Evolutionary conservation across 1,284 basidiomycete genomes (phyloP).

Genomic region (Schizophyllum amplum): DNA sequence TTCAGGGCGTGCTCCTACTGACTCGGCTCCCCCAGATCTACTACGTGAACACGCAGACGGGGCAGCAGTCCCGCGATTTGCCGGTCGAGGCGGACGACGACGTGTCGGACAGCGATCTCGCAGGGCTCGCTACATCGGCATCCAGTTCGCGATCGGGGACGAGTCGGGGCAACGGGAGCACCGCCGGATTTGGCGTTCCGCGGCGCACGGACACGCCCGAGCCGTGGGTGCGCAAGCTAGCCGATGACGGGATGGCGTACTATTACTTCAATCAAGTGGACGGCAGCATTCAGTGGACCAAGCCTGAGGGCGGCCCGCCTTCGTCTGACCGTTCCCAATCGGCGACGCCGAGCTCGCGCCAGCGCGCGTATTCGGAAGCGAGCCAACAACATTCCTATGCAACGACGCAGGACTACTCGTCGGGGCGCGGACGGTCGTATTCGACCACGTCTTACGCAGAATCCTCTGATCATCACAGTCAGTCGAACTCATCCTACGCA

Average conservation of each 20-base stretch:
- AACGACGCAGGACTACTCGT: not conserved
- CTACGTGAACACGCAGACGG: slow-evolving; percentile 90
- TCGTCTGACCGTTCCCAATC: not conserved
- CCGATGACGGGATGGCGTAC: slow-evolving; percentile 79
- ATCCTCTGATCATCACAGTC: not conserved
- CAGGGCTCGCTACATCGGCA: slow-evolving; percentile 42
- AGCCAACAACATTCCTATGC: not conserved
- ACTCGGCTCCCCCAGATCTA: slow-evolving; percentile 55
- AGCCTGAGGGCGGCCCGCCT: slow-evolving; percentile 32
- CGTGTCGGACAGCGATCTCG: slow-evolving; percentile 49
- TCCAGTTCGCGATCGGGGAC: slow-evolving; percentile 46
- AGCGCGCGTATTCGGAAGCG: not conserved
- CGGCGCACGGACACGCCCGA: slow-evolving; percentile 57
- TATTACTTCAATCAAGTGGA: slow-evolving; percentile 74
- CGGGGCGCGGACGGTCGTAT: not conserved
- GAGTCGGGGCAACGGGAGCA: slow-evolving; percentile 33
- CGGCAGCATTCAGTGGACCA: slow-evolving; percentile 61
- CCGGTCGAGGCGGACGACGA: slow-evolving; percentile 68
- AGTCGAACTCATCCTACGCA: not conserved
- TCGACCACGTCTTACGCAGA: too few species aligned
- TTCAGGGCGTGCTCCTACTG: slow-evolving; percentile 6
- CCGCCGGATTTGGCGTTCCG: slow-evolving; percentile 52
- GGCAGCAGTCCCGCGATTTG: slow-evolving; percentile 78
- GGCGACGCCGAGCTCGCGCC: not conserved
- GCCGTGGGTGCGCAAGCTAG: slow-evolving; percentile 72